These are phyloP conservation scores for Cutaneotrichosporon dermatis DNA, from an alignment of 1,284 basidiomycete genomes.

Conservation along the genomic window DNA sequence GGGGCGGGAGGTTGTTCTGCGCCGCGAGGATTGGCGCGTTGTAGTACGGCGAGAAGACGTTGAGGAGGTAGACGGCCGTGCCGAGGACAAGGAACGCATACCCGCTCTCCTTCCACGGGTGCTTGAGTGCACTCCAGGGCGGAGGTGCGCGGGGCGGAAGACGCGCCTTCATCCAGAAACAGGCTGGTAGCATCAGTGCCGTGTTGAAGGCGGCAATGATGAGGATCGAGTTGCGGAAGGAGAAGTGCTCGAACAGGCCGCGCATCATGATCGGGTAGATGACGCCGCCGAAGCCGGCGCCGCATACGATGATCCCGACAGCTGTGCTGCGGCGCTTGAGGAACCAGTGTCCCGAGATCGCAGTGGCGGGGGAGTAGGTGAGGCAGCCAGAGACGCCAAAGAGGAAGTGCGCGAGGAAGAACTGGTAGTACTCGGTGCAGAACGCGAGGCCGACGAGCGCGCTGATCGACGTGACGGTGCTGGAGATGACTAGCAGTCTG, in stretches of 20 bases:
- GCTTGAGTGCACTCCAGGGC: conserved; percentile 12
- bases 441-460: conserved; percentile 40
- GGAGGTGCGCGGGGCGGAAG: conserved; percentile 21
- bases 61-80: conserved; percentile 22
- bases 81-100: conserved; percentile 36
- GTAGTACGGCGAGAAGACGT: conserved; percentile 33
- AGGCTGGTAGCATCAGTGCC: conserved; percentile 21
- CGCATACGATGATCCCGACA: conserved; percentile 42
- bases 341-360: conserved; percentile 47
- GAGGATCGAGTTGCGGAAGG: conserved; percentile 24
- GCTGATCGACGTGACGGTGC: conserved; percentile 25
- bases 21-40: conserved; percentile 28
- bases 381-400: conserved; percentile 38
- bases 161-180: conserved; percentile 24
- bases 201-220: conserved; percentile 23
- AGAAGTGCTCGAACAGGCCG: conserved; percentile 30
- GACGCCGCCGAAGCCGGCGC: conserved; percentile 43
- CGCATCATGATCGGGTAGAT: conserved; percentile 43
- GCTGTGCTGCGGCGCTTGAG: conserved; percentile 37
- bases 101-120: conserved; percentile 32
- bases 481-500: conserved; percentile 15
- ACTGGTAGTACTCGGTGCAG: conserved; percentile 45
- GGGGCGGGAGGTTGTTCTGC: conserved; percentile 7
- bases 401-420: conserved; percentile 40
- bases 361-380: conserved; percentile 41